These are phyloP conservation scores for Ceriops zippeliana DNA, from an alignment of 345 rosid species.

Conservation along the genomic window DNA sequence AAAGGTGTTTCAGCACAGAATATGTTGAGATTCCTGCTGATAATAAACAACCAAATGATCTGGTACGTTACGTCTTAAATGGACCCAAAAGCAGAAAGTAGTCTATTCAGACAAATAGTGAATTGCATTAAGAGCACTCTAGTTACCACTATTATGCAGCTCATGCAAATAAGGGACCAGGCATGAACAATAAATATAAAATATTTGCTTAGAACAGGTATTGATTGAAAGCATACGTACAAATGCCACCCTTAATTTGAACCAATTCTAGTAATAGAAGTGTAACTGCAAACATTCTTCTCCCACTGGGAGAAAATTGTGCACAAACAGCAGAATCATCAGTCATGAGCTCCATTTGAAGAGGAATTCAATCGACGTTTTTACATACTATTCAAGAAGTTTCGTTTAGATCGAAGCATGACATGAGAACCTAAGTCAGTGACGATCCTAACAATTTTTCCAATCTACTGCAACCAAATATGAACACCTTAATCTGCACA, in stretches of 20 bases:
- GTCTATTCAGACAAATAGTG: background rate
- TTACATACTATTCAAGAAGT: no score
- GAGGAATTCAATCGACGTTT: no score
- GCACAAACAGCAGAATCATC: no score
- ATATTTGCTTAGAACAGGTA: background rate
- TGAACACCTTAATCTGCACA: no score
- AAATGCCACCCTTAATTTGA: no score
- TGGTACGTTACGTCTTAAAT: background rate
- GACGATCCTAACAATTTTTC: no score
- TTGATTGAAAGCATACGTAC: background rate
- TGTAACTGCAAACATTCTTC: no score
- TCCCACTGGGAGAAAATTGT: no score
- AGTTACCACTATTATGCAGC: background rate
- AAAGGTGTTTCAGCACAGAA: background rate
- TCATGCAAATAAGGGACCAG: background rate
- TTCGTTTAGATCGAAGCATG: no score
- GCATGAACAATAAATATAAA: background rate
- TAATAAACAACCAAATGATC: background rate
- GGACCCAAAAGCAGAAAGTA: background rate
- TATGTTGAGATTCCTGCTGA: background rate
- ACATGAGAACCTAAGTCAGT: no score
- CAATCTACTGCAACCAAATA: no score
- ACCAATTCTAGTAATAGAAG: background rate
- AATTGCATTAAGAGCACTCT: background rate
- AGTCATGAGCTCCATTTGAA: no score